Conservation (phyloP, 352 stramenopile species). For the Phytophthora cajani region DNA sequence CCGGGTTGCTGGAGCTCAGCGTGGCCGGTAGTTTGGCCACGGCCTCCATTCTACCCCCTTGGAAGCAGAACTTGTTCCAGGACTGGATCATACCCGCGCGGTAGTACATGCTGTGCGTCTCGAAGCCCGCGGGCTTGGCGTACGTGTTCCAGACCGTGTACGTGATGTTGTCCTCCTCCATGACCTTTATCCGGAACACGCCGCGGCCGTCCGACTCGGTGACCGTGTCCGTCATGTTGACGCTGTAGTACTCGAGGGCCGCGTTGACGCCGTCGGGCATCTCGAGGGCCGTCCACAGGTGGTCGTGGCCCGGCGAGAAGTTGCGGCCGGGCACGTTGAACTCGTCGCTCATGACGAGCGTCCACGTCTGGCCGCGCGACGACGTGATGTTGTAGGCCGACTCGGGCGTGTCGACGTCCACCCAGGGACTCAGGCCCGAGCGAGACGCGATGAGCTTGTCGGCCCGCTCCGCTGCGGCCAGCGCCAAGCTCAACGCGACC, state of each 20-base stretch:
- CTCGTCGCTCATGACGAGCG: slow-evolving; percentile 80
- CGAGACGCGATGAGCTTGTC: slow-evolving; percentile 35
- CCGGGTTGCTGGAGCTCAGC: slow-evolving; percentile 58
- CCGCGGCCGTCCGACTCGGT: slow-evolving; percentile 39
- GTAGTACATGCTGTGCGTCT: slow-evolving; percentile 50
- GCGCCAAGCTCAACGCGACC: background rate
- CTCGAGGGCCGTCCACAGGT: slow-evolving; percentile 84
- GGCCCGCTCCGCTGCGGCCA: slow-evolving; percentile 19
- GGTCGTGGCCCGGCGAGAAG: slow-evolving; percentile 43
- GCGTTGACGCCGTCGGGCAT: slow-evolving; percentile 52
- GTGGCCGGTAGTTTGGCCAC: slow-evolving; percentile 88
- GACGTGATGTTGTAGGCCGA: slow-evolving; percentile 34
- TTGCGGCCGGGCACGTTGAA: slow-evolving; percentile 74
- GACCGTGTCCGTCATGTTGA: slow-evolving; percentile 66
- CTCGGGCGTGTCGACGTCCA: slow-evolving; percentile 48
- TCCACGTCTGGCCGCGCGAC: slow-evolving; percentile 60
- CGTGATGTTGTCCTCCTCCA: slow-evolving; percentile 50
- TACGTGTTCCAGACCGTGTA: slow-evolving; percentile 58
- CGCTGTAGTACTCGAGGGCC: slow-evolving; percentile 93
- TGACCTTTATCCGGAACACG: slow-evolving; percentile 46
- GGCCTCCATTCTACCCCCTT: slow-evolving; percentile 91
- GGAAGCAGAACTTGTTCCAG: slow-evolving; percentile 96
- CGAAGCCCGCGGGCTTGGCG: slow-evolving; percentile 41
- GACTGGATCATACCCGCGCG: slow-evolving; percentile 88
- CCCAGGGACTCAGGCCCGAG: slow-evolving; percentile 47